Percentiles rank a stretch among this genome's conserved stretches.
Conservation (phyloP, 768 basidiomycete species). For the Zangia roseola region DNA sequence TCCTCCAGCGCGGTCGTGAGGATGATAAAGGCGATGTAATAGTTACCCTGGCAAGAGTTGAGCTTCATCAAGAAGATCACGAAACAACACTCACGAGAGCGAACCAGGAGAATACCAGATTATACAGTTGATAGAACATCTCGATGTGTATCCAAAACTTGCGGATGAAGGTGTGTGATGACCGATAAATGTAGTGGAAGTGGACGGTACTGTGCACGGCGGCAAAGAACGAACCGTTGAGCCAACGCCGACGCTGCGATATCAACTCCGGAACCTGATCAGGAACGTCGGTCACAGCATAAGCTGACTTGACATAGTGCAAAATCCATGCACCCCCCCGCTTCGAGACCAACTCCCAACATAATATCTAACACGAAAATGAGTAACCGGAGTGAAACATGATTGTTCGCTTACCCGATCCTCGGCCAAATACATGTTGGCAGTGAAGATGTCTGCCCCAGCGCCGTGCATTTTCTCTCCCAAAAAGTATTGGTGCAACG, state of each 20-base stretch:
- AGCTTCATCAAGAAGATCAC: background rate
- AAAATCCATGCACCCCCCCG: conserved; percentile 86
- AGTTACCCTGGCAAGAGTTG: conserved; percentile 62
- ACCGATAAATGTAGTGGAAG: conserved; percentile 94
- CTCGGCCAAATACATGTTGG: conserved; percentile 95
- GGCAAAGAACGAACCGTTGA: conserved; percentile 98
- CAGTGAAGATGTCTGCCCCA: conserved; percentile 88
- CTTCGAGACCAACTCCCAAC: conserved; percentile 98
- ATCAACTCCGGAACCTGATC: conserved; percentile 95
- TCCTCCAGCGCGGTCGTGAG: conserved; percentile 71
- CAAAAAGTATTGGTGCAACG: conserved; percentile 92
- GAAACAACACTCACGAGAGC: conserved; percentile 52
- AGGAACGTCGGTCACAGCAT: conserved; percentile 90
- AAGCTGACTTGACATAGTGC: conserved; percentile 95
- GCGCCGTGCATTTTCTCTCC: conserved; percentile 94
- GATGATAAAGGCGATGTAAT: conserved; percentile 85
- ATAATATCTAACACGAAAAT: conserved; percentile 65
- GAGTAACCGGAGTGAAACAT: background rate
- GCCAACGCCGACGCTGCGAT: conserved; percentile 92
- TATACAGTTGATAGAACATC: conserved; percentile 87
- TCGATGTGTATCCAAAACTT: conserved; percentile 97
- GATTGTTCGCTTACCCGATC: conserved; percentile 54
- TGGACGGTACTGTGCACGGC: conserved; percentile 89
- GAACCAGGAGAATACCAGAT: conserved; percentile 92
- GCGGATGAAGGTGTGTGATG: conserved; percentile 73